phyloP scores from a whole-genome alignment of 1,284 basidiomycete species.

The Pulveroboletus sp. region DNA sequence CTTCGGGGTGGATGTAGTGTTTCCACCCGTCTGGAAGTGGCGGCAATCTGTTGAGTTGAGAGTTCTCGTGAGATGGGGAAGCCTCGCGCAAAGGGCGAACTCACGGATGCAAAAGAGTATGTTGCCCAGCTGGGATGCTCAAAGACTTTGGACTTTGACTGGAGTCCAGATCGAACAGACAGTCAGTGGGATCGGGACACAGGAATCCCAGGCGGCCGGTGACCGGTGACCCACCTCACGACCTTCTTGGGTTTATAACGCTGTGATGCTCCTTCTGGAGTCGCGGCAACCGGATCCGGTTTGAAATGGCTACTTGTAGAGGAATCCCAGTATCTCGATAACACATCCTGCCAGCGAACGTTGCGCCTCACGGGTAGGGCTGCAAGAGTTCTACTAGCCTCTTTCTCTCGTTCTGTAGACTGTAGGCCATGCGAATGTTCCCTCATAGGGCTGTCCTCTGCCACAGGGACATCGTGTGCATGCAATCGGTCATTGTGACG shows the following conservation, averaged over 20 bases:
- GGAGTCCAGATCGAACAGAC: not conserved
- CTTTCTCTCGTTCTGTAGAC: not conserved
- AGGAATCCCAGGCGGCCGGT: too few relatives aligned
- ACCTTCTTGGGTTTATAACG: slow-evolving; percentile 8
- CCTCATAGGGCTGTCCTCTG: not conserved
- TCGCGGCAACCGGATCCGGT: slow-evolving; percentile 2
- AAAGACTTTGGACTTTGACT: slow-evolving; percentile 1
- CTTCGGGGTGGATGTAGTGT: slow-evolving; percentile 21
- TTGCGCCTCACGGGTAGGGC: not conserved
- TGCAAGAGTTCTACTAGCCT: not conserved
- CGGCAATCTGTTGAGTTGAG: slow-evolving; percentile 1
- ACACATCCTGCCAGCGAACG: not conserved
- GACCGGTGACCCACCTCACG: slow-evolving; percentile 5
- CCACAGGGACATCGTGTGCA: not conserved
- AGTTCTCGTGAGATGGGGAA: not conserved
- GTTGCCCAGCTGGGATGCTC: slow-evolving; percentile 14
- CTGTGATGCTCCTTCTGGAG: slow-evolving; percentile 15
- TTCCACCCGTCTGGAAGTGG: slow-evolving; percentile 5
- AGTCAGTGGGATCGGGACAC: not conserved
- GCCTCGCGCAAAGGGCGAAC: not conserved
- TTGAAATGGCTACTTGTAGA: not conserved
- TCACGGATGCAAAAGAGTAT: slow-evolving; percentile 11
- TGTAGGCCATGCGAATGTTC: not conserved
- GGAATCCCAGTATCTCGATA: not conserved
- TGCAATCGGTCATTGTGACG: not conserved